A percentile compares a stretch with the other conserved stretches of the same genome.
Conservation (phyloP, 116 monocot species). For the Dioscorea cayenensis region DNA sequence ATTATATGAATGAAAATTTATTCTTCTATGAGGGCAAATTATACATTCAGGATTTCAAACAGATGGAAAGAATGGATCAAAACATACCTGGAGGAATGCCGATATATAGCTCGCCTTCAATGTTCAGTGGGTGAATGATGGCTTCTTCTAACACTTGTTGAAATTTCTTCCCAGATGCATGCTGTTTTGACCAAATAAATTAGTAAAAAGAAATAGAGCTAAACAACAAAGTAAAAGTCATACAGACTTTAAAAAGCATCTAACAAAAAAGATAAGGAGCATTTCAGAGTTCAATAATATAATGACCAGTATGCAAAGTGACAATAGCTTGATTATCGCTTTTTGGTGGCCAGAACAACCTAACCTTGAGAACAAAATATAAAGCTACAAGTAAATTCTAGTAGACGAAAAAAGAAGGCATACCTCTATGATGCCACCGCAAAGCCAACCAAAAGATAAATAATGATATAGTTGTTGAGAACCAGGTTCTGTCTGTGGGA, state of each 20-base stretch:
- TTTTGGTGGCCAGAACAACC: neutral
- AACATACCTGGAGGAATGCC: conserved; percentile 94
- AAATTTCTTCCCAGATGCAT: conserved; percentile 88
- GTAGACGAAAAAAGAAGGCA: neutral
- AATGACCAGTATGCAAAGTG: neutral
- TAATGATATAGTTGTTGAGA: conserved; percentile 80
- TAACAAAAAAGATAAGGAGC: neutral
- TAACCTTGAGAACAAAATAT: neutral
- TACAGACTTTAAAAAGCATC: neutral
- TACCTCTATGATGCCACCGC: conserved; percentile 95
- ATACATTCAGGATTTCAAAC: neutral
- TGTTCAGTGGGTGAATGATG: conserved; percentile 70
- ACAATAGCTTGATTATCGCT: too few species aligned
- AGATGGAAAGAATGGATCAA: neutral
- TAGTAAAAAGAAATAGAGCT: neutral
- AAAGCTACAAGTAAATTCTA: neutral
- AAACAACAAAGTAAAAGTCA: neutral
- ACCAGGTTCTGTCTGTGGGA: conserved; percentile 69
- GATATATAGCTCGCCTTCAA: conserved; percentile 91
- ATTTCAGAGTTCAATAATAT: neutral
- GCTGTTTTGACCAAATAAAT: conserved; percentile 41
- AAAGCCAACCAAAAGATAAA: conserved; percentile 96
- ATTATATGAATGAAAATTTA: neutral
- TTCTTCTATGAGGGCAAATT: neutral
- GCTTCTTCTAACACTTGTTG: conserved; percentile 93